Conservation (phyloP, 2,329 filamentous ascomycete genomes). For the Hypoxylon sp. region DNA sequence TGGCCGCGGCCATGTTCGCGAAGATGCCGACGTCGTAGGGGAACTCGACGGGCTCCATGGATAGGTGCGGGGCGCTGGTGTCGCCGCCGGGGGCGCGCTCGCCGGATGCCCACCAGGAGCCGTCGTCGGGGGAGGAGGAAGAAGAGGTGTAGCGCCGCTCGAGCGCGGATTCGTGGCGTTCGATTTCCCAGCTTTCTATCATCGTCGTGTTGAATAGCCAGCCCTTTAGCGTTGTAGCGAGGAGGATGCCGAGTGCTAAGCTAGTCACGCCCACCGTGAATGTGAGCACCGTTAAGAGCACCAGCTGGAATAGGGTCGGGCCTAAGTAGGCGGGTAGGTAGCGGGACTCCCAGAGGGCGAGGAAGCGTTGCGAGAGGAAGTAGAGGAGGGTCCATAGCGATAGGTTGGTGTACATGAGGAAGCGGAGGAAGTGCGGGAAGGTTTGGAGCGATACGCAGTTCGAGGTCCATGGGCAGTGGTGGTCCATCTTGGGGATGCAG, state of each 20-base stretch:
- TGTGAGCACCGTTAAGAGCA: constrained; percentile 72
- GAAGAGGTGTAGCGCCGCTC: constrained; percentile 58
- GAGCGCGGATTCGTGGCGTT: constrained; percentile 72
- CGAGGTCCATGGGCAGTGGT: constrained; percentile 87
- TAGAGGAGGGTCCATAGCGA: constrained; percentile 74
- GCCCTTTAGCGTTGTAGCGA: constrained; percentile 72
- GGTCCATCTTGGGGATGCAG: constrained; percentile 86
- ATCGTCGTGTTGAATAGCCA: constrained; percentile 81
- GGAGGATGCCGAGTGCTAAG: constrained; percentile 74
- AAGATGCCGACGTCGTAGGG: constrained; percentile 86
- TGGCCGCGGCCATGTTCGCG: constrained; percentile 79
- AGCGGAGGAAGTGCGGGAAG: constrained; percentile 86
- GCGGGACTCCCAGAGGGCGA: constrained; percentile 74
- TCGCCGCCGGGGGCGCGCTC: constrained; percentile 45
- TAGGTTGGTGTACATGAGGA: constrained; percentile 77
- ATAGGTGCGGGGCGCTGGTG: constrained; percentile 60
- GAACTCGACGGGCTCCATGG: constrained; percentile 78
- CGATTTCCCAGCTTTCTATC: constrained; percentile 84
- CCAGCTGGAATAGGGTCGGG: constrained; percentile 71
- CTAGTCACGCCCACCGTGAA: constrained; percentile 71
- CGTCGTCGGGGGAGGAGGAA: constrained; percentile 51
- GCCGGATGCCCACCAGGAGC: constrained; percentile 56
- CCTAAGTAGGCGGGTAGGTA: constrained; percentile 81
- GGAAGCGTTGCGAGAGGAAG: constrained; percentile 72
- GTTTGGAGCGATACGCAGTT: constrained; percentile 88